Evolutionary conservation across 257 asterid genomes (phyloP).

Genomic region (Oldenlandia corymbosa): DNA sequence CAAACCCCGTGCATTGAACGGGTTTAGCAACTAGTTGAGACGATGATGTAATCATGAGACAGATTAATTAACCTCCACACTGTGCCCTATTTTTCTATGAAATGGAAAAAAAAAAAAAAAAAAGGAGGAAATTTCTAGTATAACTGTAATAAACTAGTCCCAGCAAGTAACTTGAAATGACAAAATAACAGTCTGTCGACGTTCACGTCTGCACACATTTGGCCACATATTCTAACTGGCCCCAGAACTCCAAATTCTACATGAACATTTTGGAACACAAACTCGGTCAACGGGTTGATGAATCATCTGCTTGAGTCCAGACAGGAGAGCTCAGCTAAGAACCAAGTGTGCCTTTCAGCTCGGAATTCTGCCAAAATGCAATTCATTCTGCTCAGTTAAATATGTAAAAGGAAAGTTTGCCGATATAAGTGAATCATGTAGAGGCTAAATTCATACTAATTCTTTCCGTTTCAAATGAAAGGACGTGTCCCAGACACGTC

Average conservation of each 20-base stretch:
- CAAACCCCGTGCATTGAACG: too few species aligned
- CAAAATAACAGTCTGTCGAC: neutral
- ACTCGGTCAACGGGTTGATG: neutral
- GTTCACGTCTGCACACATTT: neutral
- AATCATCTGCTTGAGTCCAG: neutral
- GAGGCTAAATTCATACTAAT: too few species aligned
- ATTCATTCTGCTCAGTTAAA: neutral
- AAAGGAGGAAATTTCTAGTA: neutral
- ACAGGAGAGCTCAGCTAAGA: neutral
- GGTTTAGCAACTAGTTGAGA: too few species aligned
- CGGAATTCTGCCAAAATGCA: slow-evolving; percentile 6
- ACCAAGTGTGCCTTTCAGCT: neutral
- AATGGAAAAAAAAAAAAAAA: too few species aligned
- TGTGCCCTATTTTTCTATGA: too few species aligned
- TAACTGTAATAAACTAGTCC: neutral
- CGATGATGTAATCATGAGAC: too few species aligned
- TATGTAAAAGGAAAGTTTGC: neutral
- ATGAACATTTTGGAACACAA: neutral
- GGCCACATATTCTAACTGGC: neutral
- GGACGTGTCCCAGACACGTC: neutral
- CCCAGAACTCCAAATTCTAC: neutral
- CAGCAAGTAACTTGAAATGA: neutral
- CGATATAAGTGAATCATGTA: too few species aligned
- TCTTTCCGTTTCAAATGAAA: neutral
- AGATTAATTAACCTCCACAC: too few species aligned